These are phyloP conservation scores for Cichorium intybus DNA, from an alignment of 140 eudicot genomes.

Conservation along the genomic window DNA sequence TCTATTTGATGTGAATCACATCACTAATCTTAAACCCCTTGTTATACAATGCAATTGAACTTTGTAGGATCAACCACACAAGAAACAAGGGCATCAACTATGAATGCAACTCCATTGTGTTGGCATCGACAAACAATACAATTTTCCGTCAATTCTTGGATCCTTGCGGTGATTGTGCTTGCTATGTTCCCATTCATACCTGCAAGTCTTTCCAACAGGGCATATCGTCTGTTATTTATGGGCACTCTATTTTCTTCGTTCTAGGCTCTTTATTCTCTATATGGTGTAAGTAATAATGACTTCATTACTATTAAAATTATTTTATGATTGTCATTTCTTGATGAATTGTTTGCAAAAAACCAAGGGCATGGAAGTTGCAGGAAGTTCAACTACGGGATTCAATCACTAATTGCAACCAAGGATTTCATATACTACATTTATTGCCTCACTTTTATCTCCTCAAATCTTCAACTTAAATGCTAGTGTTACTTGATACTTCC, in stretches of 20 bases:
- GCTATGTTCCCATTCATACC: slow-evolving; percentile 71
- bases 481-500: slow-evolving; percentile 19
- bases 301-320: background rate
- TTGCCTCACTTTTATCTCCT: slow-evolving; percentile 71
- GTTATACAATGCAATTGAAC: background rate
- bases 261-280: slow-evolving; percentile 65
- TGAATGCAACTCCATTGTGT: slow-evolving; percentile 50
- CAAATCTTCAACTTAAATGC: slow-evolving; percentile 77
- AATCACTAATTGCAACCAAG: slow-evolving; percentile 64
- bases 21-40: background rate
- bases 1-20: background rate
- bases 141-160: slow-evolving; percentile 89
- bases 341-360: slow-evolving; percentile 54
- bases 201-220: slow-evolving; percentile 54
- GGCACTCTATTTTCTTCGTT: slow-evolving; percentile 79
- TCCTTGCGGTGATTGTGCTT: slow-evolving; percentile 62
- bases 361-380: slow-evolving; percentile 80
- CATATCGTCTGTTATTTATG: slow-evolving; percentile 63
- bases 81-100: slow-evolving; percentile 53
- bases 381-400: slow-evolving; percentile 81
- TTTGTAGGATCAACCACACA: slow-evolving; percentile 50
- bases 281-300: slow-evolving; percentile 50
- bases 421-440: slow-evolving; percentile 72
- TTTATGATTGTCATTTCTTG: background rate
- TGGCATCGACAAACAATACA: slow-evolving; percentile 78